Percentiles rank a stretch among this genome's conserved stretches.
Conservation (phyloP, 2,329 filamentous ascomycete genomes). For the Colletotrichum agaves region DNA sequence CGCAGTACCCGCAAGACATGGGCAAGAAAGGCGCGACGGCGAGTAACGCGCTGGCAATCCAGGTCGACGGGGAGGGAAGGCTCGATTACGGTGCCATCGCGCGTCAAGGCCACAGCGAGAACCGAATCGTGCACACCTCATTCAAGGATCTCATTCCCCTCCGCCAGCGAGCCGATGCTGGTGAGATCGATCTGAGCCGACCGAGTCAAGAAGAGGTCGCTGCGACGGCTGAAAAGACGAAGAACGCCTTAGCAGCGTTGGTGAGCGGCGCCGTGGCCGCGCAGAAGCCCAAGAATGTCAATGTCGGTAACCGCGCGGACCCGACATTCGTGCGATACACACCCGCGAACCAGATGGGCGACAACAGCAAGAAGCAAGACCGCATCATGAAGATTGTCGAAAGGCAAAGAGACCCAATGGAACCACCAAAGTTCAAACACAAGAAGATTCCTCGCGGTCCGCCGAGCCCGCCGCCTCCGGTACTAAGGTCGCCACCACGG, state of each 20-base stretch:
- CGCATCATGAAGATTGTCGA: slow-evolving; percentile 99
- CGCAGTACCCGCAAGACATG: slow-evolving; percentile 97
- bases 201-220: slow-evolving; percentile 87
- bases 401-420: slow-evolving; percentile 92
- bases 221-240: slow-evolving; percentile 87
- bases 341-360: slow-evolving; percentile 96
- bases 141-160: slow-evolving; percentile 98
- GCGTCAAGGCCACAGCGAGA: slow-evolving; percentile 84
- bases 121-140: slow-evolving; percentile 88
- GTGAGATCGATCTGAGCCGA: slow-evolving; percentile 87
- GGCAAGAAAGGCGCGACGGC: slow-evolving; percentile 78
- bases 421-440: slow-evolving; percentile 98
- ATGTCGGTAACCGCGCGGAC: slow-evolving; percentile 81
- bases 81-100: slow-evolving; percentile 98
- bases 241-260: slow-evolving; percentile 83
- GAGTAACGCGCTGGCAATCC: slow-evolving; percentile 90
- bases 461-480: slow-evolving; percentile 89
- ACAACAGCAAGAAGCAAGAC: slow-evolving; percentile 85
- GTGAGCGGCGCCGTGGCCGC: slow-evolving; percentile 88
- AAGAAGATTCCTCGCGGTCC: slow-evolving; percentile 97
- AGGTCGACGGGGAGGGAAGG: slow-evolving; percentile 91
- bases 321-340: slow-evolving; percentile 96
- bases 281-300: slow-evolving; percentile 96
- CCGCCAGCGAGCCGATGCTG: slow-evolving; percentile 90
- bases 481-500: slow-evolving; percentile 93